phyloP scores from a whole-genome alignment of 257 asterid species.

The Echites panduratus region DNA sequence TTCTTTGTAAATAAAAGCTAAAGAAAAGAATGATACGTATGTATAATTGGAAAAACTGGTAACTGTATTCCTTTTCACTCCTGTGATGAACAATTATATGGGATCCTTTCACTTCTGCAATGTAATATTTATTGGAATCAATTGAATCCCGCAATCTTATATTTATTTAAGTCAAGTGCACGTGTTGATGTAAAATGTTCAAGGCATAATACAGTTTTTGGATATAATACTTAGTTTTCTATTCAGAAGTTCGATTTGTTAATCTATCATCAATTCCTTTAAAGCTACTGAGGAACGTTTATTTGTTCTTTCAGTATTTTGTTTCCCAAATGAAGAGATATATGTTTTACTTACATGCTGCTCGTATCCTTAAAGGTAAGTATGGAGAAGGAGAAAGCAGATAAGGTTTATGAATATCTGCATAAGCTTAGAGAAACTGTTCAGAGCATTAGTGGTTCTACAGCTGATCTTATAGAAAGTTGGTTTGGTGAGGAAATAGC shows the following conservation, averaged over 20 bases:
- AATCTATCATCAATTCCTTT: no score
- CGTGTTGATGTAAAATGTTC: background rate
- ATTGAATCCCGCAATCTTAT: background rate
- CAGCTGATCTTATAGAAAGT: constrained; percentile 47
- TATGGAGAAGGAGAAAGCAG: constrained; percentile 42
- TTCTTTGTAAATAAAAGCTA: background rate
- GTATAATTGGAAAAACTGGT: background rate
- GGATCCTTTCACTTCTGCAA: background rate
- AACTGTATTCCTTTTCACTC: background rate
- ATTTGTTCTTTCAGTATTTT: background rate
- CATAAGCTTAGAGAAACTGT: constrained; percentile 63
- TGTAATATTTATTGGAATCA: background rate
- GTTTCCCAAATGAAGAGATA: background rate
- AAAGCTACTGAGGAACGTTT: background rate
- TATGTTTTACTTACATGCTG: background rate
- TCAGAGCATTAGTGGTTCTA: constrained; percentile 46
- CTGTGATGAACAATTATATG: background rate
- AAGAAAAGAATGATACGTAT: background rate
- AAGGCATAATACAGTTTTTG: background rate
- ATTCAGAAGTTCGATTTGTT: background rate
- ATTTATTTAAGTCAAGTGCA: background rate
- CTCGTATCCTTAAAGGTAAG: constrained; percentile 53
- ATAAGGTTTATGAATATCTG: constrained; percentile 74
- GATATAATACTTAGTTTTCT: background rate
- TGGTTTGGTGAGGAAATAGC: constrained; percentile 63